Base-by-base conservation (phyloP, 768 basidiomycete species). In the Lentinula guzmanii region DNA sequence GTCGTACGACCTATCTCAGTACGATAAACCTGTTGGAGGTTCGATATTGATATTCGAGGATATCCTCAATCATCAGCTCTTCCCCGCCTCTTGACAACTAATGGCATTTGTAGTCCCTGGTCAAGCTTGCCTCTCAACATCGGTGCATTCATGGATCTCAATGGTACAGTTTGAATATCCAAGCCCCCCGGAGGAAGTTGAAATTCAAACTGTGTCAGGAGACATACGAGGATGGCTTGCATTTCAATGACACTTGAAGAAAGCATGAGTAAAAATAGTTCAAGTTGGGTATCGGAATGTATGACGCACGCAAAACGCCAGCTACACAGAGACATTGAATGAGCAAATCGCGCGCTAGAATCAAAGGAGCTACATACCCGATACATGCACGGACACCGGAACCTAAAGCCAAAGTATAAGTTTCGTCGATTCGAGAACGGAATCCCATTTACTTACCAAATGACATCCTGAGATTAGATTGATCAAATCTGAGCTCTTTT, bases 151-250 rank as follows among this genome's bases (percentile, higher is more conserved):
- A 35, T 42, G 3, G 50, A 48, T 34, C 18, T 42, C 35, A 35
- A 5, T n/a, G 56, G 21, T 15, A 52, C 51, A 7, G 31, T 39
- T 16, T 42, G 39, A 21, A 59, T 35, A 31, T 63, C 34, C 35
- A 59, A 35, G 10, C 55, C 62, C 2, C 28, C 52, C 11, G 56
- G 33, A 48, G 73, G 74, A 60, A 61, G 73, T 71, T 74, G 61
- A 61, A 80, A 74, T 61, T 78, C 71, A 62, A 79, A 79, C 64
- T 75, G 71, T 28, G 69, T 66, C 31, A 80, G 51, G 35, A 76
- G 69, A 62, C 77, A 74, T 15, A 75, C 70, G 34, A 81, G 65
- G 64, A 81, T 78, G 3, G 72, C 70, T 61, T 82, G 80, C 51
- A 79, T 66, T 65, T 82, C 79, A 53, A 72, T 61, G 0, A 77